A percentile compares a stretch with the other conserved stretches of the same genome.
Conservation (phyloP, 1,284 basidiomycete genomes). For the Heliocybe sulcata region DNA sequence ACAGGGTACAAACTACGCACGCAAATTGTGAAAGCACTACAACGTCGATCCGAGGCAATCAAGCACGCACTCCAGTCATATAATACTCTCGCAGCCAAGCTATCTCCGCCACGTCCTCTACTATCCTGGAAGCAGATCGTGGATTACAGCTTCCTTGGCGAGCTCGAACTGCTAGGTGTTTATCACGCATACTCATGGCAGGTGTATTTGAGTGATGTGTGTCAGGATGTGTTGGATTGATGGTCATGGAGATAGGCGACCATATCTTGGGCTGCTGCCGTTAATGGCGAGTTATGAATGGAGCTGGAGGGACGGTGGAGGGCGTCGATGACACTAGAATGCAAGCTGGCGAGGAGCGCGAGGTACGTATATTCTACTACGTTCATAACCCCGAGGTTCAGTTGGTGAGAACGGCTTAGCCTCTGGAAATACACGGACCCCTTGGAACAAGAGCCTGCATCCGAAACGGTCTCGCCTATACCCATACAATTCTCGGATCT, state of each 20-base stretch:
- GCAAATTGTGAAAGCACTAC: conserved; percentile 14
- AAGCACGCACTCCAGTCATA: conserved; percentile 14
- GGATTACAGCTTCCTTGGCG: conserved; percentile 12
- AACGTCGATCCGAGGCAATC: conserved; percentile 12
- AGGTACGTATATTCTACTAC: no score
- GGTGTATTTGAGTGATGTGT: conserved; percentile 13
- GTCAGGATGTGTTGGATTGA: conserved; percentile 16
- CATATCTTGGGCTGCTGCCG: conserved; percentile 79
- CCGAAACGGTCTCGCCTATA: conserved; percentile 65
- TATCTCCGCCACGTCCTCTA: conserved; percentile 9
- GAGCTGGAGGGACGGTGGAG: conserved; percentile 59
- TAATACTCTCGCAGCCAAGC: conserved; percentile 11
- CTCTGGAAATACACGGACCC: conserved; percentile 85
- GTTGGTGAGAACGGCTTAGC: conserved; percentile 27
- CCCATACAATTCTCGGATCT: conserved; percentile 61
- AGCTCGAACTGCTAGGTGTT: conserved; percentile 53
- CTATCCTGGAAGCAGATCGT: conserved; percentile 14
- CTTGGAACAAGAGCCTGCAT: conserved; percentile 80
- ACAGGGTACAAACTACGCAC: conserved; percentile 19
- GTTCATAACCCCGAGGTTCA: no score
- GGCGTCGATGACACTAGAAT: conserved; percentile 53
- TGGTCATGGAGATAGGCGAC: conserved; percentile 47
- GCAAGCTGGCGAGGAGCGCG: conserved; percentile 13
- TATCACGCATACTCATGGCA: conserved; percentile 87
- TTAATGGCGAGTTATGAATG: conserved; percentile 65